Percentiles rank a stretch among this genome's conserved stretches.
These are phyloP conservation scores for Alternaria panax DNA, from an alignment of 2,329 filamentous ascomycete species.

Conservation along the genomic window DNA sequence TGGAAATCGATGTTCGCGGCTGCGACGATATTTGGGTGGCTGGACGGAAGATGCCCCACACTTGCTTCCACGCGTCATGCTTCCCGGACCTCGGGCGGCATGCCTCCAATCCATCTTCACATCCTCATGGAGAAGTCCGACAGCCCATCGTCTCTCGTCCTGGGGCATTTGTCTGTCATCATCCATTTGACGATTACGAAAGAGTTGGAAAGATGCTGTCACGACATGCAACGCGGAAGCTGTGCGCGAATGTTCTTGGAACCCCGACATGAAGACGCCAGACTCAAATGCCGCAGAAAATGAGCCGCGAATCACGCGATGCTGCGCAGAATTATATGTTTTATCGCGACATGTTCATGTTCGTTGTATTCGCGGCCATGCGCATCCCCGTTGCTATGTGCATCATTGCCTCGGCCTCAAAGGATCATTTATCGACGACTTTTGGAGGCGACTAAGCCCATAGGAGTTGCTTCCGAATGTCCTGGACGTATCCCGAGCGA, in stretches of 20 bases:
- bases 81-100: slow-evolving; percentile 4
- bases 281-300: background rate
- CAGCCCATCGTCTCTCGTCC: background rate
- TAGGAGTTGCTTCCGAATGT: background rate
- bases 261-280: background rate
- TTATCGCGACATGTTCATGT: background rate
- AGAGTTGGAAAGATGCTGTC: background rate
- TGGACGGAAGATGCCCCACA: slow-evolving; percentile 1
- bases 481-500: background rate
- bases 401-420: background rate
- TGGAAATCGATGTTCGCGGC: background rate
- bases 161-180: background rate
- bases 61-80: slow-evolving; percentile 5
- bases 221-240: background rate
- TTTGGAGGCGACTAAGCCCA: background rate
- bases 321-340: background rate
- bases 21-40: background rate
- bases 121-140: background rate
- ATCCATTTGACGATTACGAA: background rate
- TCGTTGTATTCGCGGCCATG: background rate
- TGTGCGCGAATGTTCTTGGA: background rate
- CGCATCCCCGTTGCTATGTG: background rate
- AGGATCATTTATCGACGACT: background rate
- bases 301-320: rapidly evolving
- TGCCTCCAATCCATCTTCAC: background rate